Percentiles rank a stretch among this genome's conserved stretches.
These are phyloP conservation scores for Hydrangea macrophylla DNA, from an alignment of 148 eudicot genomes.

Conservation along the genomic window DNA sequence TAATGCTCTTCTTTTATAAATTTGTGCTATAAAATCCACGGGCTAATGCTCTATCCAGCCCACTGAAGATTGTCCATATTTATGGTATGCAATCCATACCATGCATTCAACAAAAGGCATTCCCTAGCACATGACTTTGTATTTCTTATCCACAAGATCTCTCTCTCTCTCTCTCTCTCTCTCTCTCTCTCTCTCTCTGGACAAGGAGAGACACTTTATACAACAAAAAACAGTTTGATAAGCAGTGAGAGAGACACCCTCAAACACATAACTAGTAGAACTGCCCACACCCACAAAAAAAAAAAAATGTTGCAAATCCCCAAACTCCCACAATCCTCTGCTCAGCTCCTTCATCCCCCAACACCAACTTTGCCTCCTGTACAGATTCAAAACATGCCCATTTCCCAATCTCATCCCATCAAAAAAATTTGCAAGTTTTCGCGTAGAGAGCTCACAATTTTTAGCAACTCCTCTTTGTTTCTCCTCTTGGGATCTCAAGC, in stretches of 20 bases:
- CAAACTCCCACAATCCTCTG: conserved; percentile 30
- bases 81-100: background rate
- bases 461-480: conserved; percentile 44
- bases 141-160: conserved; percentile 16
- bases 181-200: background rate
- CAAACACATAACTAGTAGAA: background rate
- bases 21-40: too few relatives aligned
- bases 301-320: conserved; percentile 41
- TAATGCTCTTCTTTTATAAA: too few relatives aligned
- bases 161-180: background rate
- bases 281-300: background rate
- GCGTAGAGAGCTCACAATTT: conserved; percentile 55
- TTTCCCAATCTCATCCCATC: conserved; percentile 16
- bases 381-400: conserved; percentile 19
- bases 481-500: conserved; percentile 47
- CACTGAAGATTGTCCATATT: background rate
- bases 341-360: conserved; percentile 26
- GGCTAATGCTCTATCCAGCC: too few relatives aligned
- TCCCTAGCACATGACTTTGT: conserved; percentile 1
- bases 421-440: conserved; percentile 42
- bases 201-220: background rate
- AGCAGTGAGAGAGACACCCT: background rate
- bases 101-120: background rate
- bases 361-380: conserved; percentile 17
- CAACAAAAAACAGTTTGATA: background rate